Evolutionary conservation across 2,329 filamentous ascomycete species (phyloP).

Genomic region (Berkeleyomyces rouxiae): DNA sequence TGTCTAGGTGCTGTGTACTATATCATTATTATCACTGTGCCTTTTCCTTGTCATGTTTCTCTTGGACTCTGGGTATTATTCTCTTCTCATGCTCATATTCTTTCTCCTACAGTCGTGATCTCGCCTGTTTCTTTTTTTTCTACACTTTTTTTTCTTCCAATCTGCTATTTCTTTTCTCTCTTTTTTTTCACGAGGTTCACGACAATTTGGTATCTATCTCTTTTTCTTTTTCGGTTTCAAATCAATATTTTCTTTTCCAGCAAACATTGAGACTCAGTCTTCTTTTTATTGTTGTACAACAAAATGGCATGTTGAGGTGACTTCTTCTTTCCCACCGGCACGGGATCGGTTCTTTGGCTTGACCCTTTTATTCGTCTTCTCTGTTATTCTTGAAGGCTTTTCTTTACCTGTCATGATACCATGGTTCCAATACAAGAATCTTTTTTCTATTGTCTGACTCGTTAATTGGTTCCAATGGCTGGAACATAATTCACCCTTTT

Average conservation of each 20-base stretch:
- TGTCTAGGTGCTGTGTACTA: not conserved
- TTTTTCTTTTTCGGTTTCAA: not conserved
- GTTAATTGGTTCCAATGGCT: not conserved
- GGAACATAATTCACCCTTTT: not conserved
- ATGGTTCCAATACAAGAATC: constrained; percentile 1
- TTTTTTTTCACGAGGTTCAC: not conserved
- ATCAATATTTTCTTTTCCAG: not conserved
- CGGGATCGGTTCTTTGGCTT: not conserved
- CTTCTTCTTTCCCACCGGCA: not conserved
- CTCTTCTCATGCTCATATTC: not conserved
- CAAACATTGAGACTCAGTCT: not conserved
- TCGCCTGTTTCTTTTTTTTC: not conserved
- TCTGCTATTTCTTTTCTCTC: not conserved
- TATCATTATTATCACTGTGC: constrained; percentile 4
- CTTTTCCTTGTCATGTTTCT: constrained; percentile 5
- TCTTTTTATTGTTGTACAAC: not conserved
- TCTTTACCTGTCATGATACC: not conserved
- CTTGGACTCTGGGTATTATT: not conserved
- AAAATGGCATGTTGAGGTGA: not conserved
- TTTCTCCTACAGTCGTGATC: not conserved
- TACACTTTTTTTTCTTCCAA: not conserved
- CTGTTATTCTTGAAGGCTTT: not conserved
- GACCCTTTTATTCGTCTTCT: not conserved
- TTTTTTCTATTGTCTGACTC: not conserved
- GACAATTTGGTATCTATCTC: not conserved